A percentile compares a stretch with the other conserved stretches of the same genome.
These are phyloP conservation scores for Sophora flavescens DNA, from an alignment of 306 rosid genomes.

Conservation along the genomic window DNA sequence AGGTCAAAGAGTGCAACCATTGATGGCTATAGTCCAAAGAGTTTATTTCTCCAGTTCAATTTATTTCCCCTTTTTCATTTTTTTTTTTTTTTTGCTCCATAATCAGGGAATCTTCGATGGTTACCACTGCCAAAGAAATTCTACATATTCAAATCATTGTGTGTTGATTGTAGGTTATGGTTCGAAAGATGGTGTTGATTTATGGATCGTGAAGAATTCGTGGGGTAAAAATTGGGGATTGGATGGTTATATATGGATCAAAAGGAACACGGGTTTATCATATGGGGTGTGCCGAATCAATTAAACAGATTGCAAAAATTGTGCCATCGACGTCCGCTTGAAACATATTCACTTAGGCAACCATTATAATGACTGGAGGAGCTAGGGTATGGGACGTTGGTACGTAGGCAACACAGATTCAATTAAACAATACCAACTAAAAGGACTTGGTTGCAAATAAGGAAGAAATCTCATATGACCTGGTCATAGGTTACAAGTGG, in stretches of 20 bases:
- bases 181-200: slow-evolving; percentile 50
- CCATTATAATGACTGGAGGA: no score
- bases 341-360: no score
- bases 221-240: slow-evolving; percentile 64
- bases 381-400: no score
- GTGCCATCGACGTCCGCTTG: no score
- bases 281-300: slow-evolving; percentile 37
- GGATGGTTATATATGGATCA: slow-evolving; percentile 58
- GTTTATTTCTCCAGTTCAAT: no score
- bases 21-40: slow-evolving; percentile 35
- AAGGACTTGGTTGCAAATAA: no score
- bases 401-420: no score
- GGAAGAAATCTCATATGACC: no score
- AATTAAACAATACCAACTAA: no score
- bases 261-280: slow-evolving; percentile 46
- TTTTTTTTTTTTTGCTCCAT: no score
- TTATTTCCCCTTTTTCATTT: neutral
- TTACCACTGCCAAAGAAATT: neutral
- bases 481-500: no score
- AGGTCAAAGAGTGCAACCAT: neutral
- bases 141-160: neutral
- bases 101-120: slow-evolving; percentile 64
- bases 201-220: slow-evolving; percentile 71
- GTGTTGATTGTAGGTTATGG: slow-evolving; percentile 61
- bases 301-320: neutral